phyloP scores from a whole-genome alignment of 169 alveolate genomes.

The Plasmodium vinckei region DNA sequence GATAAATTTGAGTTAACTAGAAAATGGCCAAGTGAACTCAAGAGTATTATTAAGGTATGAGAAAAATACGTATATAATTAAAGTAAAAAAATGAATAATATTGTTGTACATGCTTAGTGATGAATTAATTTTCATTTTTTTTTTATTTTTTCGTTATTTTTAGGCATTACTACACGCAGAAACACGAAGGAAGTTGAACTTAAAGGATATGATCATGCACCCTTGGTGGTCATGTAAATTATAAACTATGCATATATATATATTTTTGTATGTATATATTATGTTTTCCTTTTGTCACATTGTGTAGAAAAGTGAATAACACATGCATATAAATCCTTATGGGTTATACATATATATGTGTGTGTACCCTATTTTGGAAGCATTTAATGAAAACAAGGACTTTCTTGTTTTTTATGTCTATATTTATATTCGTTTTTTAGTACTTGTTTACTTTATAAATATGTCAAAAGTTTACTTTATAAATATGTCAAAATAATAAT shows the following conservation, averaged over 20 bases:
- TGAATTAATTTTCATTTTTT: not conserved
- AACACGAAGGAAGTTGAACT: slow-evolving; percentile 48
- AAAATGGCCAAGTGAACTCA: slow-evolving; percentile 64
- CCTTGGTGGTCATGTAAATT: slow-evolving; percentile 75
- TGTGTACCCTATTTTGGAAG: no score
- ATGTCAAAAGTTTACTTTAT: no score
- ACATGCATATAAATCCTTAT: no score
- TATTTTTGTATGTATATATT: not conserved
- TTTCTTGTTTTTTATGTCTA: no score
- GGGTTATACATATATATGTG: no score
- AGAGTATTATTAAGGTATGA: slow-evolving; percentile 47
- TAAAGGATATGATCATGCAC: slow-evolving; percentile 57
- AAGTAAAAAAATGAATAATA: no score
- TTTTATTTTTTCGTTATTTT: not conserved
- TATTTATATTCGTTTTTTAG: no score
- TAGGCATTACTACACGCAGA: slow-evolving; percentile 59
- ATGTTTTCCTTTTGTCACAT: not conserved
- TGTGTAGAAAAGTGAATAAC: no score
- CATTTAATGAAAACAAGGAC: no score
- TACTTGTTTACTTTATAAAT: no score
- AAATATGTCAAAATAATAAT: no score
- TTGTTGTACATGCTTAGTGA: not conserved
- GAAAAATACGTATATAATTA: not conserved
- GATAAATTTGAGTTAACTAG: slow-evolving; percentile 63
- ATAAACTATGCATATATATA: slow-evolving; percentile 2